phyloP scores from a whole-genome alignment of 208 protist genomes.

The Trypanosoma lewisi region DNA sequence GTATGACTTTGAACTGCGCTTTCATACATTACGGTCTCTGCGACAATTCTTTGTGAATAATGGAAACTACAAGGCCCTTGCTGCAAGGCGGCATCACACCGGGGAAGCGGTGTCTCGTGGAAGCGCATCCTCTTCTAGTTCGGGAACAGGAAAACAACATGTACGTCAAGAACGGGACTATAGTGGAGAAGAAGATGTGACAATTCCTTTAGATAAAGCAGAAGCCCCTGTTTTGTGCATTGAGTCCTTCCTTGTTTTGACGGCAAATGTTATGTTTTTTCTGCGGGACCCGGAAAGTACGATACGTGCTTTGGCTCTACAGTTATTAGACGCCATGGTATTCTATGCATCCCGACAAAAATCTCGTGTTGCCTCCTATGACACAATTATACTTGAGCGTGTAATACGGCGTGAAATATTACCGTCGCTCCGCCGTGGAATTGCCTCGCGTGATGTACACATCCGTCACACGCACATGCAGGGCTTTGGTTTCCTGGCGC shows the following conservation, averaged over 20 bases:
- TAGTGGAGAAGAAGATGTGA: constrained; percentile 58
- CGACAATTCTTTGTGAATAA: constrained; percentile 75
- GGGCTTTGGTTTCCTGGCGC: constrained; percentile 61
- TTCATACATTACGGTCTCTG: constrained; percentile 80
- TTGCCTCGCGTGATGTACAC: constrained; percentile 70
- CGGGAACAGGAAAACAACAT: background rate
- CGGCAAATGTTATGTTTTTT: constrained; percentile 79
- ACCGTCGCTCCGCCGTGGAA: constrained; percentile 77
- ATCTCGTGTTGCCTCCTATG: constrained; percentile 21
- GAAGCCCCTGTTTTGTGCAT: constrained; percentile 51
- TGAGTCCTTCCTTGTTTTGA: constrained; percentile 55
- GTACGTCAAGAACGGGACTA: constrained; percentile 67
- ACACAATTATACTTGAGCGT: constrained; percentile 47
- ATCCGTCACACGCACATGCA: constrained; percentile 78
- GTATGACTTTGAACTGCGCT: constrained; percentile 89
- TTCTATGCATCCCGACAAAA: constrained; percentile 54
- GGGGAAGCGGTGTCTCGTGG: background rate
- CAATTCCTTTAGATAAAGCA: constrained; percentile 46
- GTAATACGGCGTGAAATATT: constrained; percentile 73
- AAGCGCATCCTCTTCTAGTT: background rate
- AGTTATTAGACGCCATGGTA: constrained; percentile 73
- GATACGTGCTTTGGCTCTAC: constrained; percentile 62
- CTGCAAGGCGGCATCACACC: constrained; percentile 4
- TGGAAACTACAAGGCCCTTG: constrained; percentile 39
- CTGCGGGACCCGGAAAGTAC: constrained; percentile 81